These are phyloP conservation scores for Flueggea neowawraea DNA, from an alignment of 441 rosid species.

Conservation along the genomic window DNA sequence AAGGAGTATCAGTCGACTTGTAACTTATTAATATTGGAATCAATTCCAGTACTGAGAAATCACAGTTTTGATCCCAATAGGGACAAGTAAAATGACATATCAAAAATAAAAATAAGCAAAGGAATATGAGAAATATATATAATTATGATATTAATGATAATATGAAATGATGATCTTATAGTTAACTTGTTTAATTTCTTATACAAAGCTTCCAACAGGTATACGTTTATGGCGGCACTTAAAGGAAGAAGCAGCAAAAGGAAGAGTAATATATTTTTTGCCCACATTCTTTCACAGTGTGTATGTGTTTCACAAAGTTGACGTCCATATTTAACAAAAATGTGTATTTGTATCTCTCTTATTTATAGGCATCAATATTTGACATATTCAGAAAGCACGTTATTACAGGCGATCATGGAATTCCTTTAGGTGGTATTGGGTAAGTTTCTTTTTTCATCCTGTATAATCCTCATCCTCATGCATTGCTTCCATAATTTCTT, in stretches of 20 bases:
- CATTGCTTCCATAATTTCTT: background rate
- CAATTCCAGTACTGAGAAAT: no score
- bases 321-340: no score
- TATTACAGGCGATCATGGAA: constrained; percentile 63
- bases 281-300: background rate
- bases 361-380: constrained; percentile 52
- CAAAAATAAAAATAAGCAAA: no score
- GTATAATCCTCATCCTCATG: background rate
- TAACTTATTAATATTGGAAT: no score
- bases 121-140: no score
- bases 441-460: constrained; percentile 26
- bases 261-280: constrained; percentile 49
- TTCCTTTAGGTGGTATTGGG: constrained; percentile 96
- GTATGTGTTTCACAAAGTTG: no score
- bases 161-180: background rate
- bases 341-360: background rate
- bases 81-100: no score
- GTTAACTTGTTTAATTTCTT: background rate
- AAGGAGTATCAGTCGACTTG: no score
- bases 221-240: constrained; percentile 55
- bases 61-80: no score
- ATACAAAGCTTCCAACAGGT: constrained; percentile 50
- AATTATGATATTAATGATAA: background rate
- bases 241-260: constrained; percentile 59
- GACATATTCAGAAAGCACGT: constrained; percentile 56